Evolutionary conservation across 495 filamentous ascomycete genomes (phyloP).

Genomic region (Apodospora peruviana): DNA sequence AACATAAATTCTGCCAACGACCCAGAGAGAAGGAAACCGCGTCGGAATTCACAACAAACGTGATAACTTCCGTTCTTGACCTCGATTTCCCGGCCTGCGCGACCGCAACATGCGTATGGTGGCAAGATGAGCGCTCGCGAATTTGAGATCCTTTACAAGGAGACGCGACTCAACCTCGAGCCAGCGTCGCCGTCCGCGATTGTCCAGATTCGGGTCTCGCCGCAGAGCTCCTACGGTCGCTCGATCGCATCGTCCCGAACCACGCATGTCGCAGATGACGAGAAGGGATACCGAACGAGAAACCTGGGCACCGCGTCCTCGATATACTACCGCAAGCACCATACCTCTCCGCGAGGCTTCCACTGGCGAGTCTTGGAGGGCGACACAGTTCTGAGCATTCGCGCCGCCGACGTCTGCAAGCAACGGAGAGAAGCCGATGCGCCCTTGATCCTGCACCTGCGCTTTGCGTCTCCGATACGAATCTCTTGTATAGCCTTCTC

Average conservation of each 20-base stretch:
- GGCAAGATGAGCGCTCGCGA: conserved; percentile 39
- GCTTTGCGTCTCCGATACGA: conserved; percentile 66
- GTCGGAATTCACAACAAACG: conserved; percentile 15
- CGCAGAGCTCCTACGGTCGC: conserved; percentile 31
- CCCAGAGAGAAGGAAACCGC: conserved; percentile 18
- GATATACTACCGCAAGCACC: conserved; percentile 74
- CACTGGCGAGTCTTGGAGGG: conserved; percentile 86
- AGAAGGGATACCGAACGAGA: conserved; percentile 63
- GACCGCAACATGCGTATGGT: conserved; percentile 21
- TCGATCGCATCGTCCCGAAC: conserved; percentile 23
- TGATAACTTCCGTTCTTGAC: conserved; percentile 6
- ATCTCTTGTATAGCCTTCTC: conserved; percentile 73
- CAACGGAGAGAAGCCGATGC: conserved; percentile 57
- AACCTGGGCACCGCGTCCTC: conserved; percentile 75
- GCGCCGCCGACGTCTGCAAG: conserved; percentile 75
- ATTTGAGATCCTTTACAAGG: conserved; percentile 64
- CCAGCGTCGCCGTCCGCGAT: conserved; percentile 62
- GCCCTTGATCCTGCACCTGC: conserved; percentile 69
- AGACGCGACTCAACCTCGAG: conserved; percentile 78
- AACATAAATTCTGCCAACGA: neutral
- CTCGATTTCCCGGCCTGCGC: conserved; percentile 14
- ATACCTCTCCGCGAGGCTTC: conserved; percentile 72
- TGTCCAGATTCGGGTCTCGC: conserved; percentile 68
- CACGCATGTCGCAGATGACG: conserved; percentile 48
- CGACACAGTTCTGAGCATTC: conserved; percentile 73